phyloP scores from a whole-genome alignment of 495 filamentous ascomycete genomes.

The Elasticomyces elasticus region DNA sequence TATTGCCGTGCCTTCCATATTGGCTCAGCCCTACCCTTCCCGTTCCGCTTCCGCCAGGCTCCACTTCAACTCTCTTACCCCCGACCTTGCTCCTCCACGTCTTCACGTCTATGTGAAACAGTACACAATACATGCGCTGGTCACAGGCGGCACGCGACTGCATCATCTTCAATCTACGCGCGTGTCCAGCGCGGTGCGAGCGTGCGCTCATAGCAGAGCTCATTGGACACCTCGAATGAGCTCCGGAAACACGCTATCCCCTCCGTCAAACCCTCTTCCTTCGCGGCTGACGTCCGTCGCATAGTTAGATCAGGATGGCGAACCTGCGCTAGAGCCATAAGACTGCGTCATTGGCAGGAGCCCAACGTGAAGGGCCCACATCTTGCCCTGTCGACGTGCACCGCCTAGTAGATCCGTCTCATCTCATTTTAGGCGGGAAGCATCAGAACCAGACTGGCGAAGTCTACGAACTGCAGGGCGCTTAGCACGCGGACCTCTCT shows the following conservation, averaged over 20 bases:
- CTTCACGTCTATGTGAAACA: background rate
- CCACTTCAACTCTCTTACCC: too few relatives aligned
- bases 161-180: background rate
- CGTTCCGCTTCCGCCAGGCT: too few relatives aligned
- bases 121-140: background rate
- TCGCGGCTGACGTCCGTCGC: background rate
- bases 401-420: background rate
- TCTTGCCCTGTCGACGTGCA: too few relatives aligned
- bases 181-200: background rate
- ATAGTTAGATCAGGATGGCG: too few relatives aligned
- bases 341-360: too few relatives aligned
- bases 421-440: background rate
- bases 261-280: background rate
- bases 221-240: background rate
- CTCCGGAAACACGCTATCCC: background rate
- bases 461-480: background rate
- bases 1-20: too few relatives aligned
- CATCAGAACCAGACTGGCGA: too few relatives aligned
- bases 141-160: background rate
- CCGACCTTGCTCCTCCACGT: too few relatives aligned
- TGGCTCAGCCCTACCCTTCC: too few relatives aligned
- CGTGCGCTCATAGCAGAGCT: background rate
- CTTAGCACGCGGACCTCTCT: background rate
- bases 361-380: too few relatives aligned
- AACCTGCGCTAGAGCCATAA: too few relatives aligned